Evolutionary conservation across 169 alveolate genomes (phyloP).

Genomic region (Plasmodium sp.): DNA sequence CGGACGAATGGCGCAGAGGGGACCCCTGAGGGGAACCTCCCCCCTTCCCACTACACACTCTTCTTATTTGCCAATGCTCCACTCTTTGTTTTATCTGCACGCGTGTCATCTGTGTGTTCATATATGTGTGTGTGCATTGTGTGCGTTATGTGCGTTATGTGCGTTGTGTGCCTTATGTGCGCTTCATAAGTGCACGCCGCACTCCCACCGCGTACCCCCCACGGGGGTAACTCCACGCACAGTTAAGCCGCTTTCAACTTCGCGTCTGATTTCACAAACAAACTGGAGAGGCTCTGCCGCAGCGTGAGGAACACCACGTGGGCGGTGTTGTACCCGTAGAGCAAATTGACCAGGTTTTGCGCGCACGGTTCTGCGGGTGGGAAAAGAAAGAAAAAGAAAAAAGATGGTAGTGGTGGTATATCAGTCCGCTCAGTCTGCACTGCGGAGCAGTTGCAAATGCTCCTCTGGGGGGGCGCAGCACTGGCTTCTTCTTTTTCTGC

Average conservation of each 20-base stretch:
- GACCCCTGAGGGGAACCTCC: background rate
- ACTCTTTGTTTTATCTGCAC: background rate
- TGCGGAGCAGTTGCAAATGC: background rate
- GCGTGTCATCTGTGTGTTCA: background rate
- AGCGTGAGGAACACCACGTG: constrained; percentile 18
- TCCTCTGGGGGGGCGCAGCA: background rate
- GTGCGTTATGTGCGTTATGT: background rate
- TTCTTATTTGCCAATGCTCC: background rate
- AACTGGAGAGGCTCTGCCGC: background rate
- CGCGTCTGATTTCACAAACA: background rate
- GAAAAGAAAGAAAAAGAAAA: background rate
- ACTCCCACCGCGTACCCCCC: background rate
- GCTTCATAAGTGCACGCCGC: background rate
- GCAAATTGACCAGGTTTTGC: background rate
- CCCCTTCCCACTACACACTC: background rate
- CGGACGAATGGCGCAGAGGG: background rate
- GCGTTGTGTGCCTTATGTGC: background rate
- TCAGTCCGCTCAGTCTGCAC: background rate
- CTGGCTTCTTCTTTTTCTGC: background rate
- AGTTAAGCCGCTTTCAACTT: background rate
- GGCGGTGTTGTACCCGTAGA: constrained; percentile 41
- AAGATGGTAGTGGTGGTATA: background rate
- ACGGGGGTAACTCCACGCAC: background rate
- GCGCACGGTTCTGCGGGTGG: constrained; percentile 7
- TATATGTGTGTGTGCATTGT: background rate